These are phyloP conservation scores for Pestalotiopsis sp. DNA, from an alignment of 2,329 filamentous ascomycete genomes.

Conservation along the genomic window DNA sequence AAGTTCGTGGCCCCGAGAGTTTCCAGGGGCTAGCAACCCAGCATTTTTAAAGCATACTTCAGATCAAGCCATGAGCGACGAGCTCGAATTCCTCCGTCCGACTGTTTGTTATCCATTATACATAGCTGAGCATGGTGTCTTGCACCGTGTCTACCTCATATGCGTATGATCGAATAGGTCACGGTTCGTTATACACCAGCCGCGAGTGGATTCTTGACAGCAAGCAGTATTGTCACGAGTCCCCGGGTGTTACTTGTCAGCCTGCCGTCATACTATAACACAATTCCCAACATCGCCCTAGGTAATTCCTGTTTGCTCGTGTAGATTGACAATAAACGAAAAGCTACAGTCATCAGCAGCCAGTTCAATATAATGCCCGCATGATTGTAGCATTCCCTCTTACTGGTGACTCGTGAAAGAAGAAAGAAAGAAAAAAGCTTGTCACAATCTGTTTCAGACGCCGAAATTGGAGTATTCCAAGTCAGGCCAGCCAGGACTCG, in stretches of 20 bases:
- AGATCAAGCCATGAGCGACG: neutral
- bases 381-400: neutral
- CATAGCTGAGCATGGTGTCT: neutral
- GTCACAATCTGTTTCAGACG: constrained; percentile 8
- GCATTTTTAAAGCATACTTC: neutral
- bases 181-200: neutral
- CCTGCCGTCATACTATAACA: neutral
- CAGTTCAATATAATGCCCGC: neutral
- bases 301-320: neutral
- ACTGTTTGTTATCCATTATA: neutral
- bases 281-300: neutral
- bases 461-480: constrained; percentile 9
- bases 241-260: neutral
- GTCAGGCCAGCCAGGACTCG: constrained; percentile 9
- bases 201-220: neutral
- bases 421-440: neutral
- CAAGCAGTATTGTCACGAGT: neutral
- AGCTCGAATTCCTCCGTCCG: neutral
- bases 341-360: neutral
- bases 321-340: neutral
- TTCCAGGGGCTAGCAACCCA: neutral
- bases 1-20: neutral
- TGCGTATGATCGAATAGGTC: neutral
- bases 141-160: neutral
- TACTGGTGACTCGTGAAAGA: neutral